Evolutionary conservation across 1,284 basidiomycete species (phyloP).

Genomic region (Ganoderma multipileum): DNA sequence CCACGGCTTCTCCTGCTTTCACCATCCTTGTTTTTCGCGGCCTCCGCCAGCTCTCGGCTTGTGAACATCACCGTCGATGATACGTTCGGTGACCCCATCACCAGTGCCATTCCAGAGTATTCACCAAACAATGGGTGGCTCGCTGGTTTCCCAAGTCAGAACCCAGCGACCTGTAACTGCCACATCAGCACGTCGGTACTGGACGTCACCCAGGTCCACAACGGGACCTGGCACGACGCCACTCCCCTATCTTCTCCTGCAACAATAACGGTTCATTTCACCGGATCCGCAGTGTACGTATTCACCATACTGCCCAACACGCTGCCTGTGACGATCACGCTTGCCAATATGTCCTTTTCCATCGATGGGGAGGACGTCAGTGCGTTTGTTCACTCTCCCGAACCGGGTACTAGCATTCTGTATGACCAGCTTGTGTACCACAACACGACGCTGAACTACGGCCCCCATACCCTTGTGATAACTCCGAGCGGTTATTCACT

Average conservation of each 20-base stretch:
- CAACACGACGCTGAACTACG: slow-evolving; percentile 27
- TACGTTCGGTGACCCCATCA: no score
- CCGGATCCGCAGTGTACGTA: no score
- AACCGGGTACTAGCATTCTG: no score
- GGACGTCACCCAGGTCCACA: neutral
- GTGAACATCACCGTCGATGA: no score
- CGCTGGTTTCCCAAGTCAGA: no score
- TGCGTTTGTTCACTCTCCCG: neutral
- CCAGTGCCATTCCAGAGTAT: no score
- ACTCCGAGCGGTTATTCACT: slow-evolving; percentile 7
- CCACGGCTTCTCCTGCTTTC: no score
- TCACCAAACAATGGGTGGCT: no score
- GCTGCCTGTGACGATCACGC: neutral
- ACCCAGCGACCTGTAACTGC: neutral
- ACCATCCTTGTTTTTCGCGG: no score
- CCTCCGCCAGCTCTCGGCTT: no score
- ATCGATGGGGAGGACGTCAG: neutral
- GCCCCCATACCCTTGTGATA: slow-evolving; percentile 28
- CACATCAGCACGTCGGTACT: neutral
- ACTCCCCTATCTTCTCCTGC: neutral
- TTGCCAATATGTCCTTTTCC: neutral
- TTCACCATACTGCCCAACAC: neutral
- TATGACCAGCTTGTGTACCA: slow-evolving; percentile 24
- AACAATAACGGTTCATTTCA: neutral
- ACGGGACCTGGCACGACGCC: neutral